A percentile compares a stretch with the other conserved stretches of the same genome.
Conservation (phyloP, 495 filamentous ascomycete species). For the Xylaria palmicola region DNA sequence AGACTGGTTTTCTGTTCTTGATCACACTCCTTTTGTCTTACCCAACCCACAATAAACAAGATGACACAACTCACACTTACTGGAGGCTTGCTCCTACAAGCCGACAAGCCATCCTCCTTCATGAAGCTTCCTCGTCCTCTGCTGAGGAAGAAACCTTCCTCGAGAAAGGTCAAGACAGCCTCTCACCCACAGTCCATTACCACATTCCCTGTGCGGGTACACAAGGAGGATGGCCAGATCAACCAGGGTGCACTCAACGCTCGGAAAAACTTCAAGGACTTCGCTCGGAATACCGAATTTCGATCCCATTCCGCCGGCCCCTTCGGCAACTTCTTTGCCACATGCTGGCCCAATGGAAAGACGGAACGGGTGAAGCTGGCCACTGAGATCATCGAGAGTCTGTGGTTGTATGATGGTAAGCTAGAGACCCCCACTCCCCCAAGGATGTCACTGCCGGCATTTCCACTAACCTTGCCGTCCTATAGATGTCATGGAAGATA, state of each 20-base stretch:
- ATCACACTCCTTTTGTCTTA: constrained; percentile 10
- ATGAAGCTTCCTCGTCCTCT: constrained; percentile 5
- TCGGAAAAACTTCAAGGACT: constrained; percentile 16
- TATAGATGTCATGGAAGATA: constrained; percentile 18
- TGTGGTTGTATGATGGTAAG: constrained; percentile 20
- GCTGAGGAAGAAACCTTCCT: constrained; percentile 7
- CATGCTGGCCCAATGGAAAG: constrained; percentile 16
- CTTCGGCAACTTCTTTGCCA: constrained; percentile 16
- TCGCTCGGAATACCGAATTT: constrained; percentile 6
- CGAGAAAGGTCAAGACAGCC: constrained; percentile 6
- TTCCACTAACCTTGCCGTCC: background rate
- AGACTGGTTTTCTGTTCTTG: constrained; percentile 15
- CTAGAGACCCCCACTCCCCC: background rate
- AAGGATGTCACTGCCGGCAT: background rate
- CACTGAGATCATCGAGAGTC: constrained; percentile 17
- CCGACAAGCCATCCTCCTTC: constrained; percentile 6
- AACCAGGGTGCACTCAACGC: constrained; percentile 14
- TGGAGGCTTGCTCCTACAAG: constrained; percentile 8
- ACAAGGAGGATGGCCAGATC: constrained; percentile 18
- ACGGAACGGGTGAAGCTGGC: constrained; percentile 16
- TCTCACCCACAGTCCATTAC: constrained; percentile 14
- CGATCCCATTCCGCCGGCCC: constrained; percentile 13
- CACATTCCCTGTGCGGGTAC: constrained; percentile 12
- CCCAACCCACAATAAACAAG: constrained; percentile 5
- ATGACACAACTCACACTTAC: constrained; percentile 15